Percentiles rank a stretch among this genome's conserved stretches.
phyloP scores from a whole-genome alignment of 805 yeast genomes.

The Yarrowia keelungensis region DNA sequence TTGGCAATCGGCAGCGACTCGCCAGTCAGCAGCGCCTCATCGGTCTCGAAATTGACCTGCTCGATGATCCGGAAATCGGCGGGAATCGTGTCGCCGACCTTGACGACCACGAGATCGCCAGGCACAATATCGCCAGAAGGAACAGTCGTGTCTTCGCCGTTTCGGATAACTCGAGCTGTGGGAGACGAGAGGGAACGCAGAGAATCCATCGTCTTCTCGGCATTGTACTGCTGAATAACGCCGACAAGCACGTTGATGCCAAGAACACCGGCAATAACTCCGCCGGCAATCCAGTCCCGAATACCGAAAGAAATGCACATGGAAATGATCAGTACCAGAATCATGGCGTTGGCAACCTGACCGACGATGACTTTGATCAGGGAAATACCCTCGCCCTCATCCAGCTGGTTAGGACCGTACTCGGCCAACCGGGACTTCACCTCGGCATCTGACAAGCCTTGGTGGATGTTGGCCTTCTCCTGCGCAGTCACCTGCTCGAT shows the following conservation, averaged over 20 bases:
- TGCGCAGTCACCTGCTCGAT: conserved; percentile 51
- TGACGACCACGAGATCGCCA: conserved; percentile 69
- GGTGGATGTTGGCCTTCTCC: conserved; percentile 54
- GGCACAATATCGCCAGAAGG: conserved; percentile 73
- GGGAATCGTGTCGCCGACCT: conserved; percentile 77
- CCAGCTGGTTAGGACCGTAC: conserved; percentile 68
- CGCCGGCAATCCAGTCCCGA: conserved; percentile 81
- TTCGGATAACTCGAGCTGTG: conserved; percentile 69
- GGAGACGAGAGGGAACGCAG: conserved; percentile 72
- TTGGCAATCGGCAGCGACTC: conserved; percentile 72
- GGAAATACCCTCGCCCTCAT: conserved; percentile 64
- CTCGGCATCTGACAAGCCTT: conserved; percentile 56
- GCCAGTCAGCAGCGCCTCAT: conserved; percentile 71
- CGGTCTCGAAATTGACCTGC: conserved; percentile 70
- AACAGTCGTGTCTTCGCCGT: conserved; percentile 62
- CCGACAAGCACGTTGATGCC: conserved; percentile 70
- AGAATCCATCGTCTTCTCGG: conserved; percentile 82
- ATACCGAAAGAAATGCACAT: conserved; percentile 76
- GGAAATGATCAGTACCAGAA: conserved; percentile 70
- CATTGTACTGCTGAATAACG: conserved; percentile 71
- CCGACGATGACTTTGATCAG: conserved; percentile 63
- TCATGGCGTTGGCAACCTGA: conserved; percentile 80
- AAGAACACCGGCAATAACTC: conserved; percentile 75
- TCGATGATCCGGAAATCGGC: conserved; percentile 71
- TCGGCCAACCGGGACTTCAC: conserved; percentile 48